Percentiles rank a stretch among this genome's conserved stretches.
Conservation (phyloP, 2,329 filamentous ascomycete genomes). For the Aspergillus jensenii region DNA sequence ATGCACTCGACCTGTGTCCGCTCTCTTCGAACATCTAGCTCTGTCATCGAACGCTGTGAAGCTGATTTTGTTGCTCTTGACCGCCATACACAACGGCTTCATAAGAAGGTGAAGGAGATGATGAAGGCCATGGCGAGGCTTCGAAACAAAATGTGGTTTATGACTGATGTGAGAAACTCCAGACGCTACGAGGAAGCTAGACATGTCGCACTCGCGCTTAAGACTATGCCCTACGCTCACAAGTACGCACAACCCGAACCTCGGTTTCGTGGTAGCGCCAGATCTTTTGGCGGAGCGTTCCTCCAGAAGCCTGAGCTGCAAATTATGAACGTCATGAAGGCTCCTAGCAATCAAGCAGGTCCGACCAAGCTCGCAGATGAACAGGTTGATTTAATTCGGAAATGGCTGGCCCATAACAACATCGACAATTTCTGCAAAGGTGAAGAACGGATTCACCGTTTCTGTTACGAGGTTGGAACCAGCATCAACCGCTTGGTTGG, state of each 20-base stretch:
- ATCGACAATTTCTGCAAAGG: slow-evolving; percentile 94
- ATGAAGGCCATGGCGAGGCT: slow-evolving; percentile 71
- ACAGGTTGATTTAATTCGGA: slow-evolving; percentile 78
- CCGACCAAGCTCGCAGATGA: slow-evolving; percentile 96
- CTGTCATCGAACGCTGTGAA: slow-evolving; percentile 38
- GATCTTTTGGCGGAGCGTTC: slow-evolving; percentile 56
- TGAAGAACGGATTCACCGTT: slow-evolving; percentile 90
- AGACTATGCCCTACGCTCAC: slow-evolving; percentile 73
- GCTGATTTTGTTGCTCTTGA: slow-evolving; percentile 72
- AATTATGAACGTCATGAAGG: slow-evolving; percentile 82
- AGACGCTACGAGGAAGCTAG: slow-evolving; percentile 82
- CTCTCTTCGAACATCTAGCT: slow-evolving; percentile 32
- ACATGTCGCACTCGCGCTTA: slow-evolving; percentile 81
- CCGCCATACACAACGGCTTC: slow-evolving; percentile 76
- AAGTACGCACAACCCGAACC: slow-evolving; percentile 30
- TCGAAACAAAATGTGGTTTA: slow-evolving; percentile 98
- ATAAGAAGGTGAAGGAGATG: slow-evolving; percentile 71
- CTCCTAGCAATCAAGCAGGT: slow-evolving; percentile 77
- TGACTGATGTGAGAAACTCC: slow-evolving; percentile 88
- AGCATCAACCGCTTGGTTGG: slow-evolving; percentile 84
- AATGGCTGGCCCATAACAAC: slow-evolving; percentile 77
- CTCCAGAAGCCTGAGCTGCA: slow-evolving; percentile 81
- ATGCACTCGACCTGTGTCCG: slow-evolving; percentile 61
- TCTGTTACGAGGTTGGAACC: slow-evolving; percentile 84
- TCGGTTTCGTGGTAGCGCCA: slow-evolving; percentile 43